phyloP scores from a whole-genome alignment of 2,329 filamentous ascomycete genomes.

The Dissoconium aciculare region DNA sequence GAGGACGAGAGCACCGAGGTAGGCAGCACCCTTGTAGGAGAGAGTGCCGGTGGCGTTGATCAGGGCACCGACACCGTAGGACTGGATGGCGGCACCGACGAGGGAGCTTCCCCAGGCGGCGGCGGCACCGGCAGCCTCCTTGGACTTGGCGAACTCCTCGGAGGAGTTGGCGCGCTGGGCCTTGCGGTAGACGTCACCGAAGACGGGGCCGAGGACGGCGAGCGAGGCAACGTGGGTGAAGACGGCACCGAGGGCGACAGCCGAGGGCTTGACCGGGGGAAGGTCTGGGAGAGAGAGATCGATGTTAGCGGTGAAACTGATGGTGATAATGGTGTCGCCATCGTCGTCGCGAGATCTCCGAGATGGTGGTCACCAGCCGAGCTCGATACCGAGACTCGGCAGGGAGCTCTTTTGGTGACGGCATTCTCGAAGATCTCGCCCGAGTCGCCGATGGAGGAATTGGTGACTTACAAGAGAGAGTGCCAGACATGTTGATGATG shows the following conservation, averaged over 20 bases:
- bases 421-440: constrained; percentile 5
- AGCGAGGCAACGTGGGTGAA: constrained; percentile 91
- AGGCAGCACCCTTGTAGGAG: constrained; percentile 92
- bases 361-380: constrained; percentile 3
- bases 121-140: constrained; percentile 77
- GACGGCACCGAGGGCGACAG: constrained; percentile 85
- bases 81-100: constrained; percentile 60
- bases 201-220: constrained; percentile 73
- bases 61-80: constrained; percentile 32
- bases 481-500: constrained; percentile 36
- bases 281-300: constrained; percentile 36
- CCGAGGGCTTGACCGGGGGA: constrained; percentile 86
- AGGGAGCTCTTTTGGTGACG: background rate
- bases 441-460: background rate
- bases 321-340: constrained; percentile 1
- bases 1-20: constrained; percentile 84
- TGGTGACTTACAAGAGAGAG: constrained; percentile 46
- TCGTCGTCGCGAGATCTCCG: constrained; percentile 2
- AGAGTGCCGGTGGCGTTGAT: constrained; percentile 84
- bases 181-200: constrained; percentile 87
- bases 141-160: constrained; percentile 89
- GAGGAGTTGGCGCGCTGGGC: constrained; percentile 84
- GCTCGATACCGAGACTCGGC: constrained; percentile 1
- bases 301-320: constrained; percentile 7
- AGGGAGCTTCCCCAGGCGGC: constrained; percentile 83